These are phyloP conservation scores for Fusarium drepaniforme DNA, from an alignment of 2,329 filamentous ascomycete species.

Conservation along the genomic window DNA sequence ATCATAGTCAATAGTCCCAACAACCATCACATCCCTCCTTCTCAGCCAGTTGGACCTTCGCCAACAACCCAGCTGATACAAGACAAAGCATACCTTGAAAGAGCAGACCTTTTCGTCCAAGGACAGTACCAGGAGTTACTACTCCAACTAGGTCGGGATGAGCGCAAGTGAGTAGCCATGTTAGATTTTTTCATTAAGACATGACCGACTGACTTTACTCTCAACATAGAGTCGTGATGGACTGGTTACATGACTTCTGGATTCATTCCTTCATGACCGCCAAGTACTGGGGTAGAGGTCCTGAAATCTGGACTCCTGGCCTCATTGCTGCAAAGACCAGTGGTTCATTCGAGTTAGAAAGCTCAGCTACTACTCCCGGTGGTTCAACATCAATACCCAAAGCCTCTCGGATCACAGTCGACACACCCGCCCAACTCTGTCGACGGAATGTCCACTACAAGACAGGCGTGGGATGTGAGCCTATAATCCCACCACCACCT, in stretches of 20 bases:
- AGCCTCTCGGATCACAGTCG: background rate
- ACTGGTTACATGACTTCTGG: constrained; percentile 7
- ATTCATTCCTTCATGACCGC: constrained; percentile 15
- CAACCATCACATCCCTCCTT: background rate
- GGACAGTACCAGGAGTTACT: background rate
- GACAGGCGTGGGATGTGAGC: fast-evolving
- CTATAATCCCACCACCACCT: background rate
- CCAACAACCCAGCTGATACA: background rate
- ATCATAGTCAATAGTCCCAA: background rate
- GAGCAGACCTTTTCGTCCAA: background rate
- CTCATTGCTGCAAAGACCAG: background rate
- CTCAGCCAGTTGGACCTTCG: background rate
- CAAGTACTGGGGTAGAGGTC: constrained; percentile 16
- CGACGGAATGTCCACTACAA: background rate
- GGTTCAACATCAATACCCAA: background rate
- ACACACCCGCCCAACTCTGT: background rate
- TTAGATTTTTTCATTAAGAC: too few species aligned
- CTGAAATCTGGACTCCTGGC: background rate
- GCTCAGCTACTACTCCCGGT: fast-evolving
- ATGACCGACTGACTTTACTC: too few species aligned
- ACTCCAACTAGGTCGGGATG: background rate
- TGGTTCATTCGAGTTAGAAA: background rate
- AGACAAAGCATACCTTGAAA: background rate
- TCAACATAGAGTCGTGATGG: background rate
- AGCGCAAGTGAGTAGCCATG: background rate